Evolutionary conservation across 768 basidiomycete genomes (phyloP).

Genomic region (Fomitopsis serialis): DNA sequence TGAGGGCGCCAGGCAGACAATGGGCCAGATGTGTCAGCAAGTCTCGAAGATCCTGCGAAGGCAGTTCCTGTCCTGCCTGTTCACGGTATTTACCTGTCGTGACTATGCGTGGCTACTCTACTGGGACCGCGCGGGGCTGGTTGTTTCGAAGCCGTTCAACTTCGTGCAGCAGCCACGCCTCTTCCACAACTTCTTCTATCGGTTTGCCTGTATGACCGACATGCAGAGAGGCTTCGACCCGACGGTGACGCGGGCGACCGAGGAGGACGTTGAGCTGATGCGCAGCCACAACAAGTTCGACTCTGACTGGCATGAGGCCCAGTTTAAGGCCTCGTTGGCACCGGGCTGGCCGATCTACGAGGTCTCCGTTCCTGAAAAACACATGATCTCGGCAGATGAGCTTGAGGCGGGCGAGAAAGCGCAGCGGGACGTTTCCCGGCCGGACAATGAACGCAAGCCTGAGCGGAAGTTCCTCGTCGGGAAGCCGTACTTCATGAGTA

Average conservation of each 20-base stretch:
- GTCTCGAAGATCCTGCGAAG: neutral
- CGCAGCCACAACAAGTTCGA: neutral
- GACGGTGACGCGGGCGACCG: neutral
- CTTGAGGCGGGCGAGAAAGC: too few relatives aligned
- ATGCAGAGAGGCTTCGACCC: constrained; percentile 4
- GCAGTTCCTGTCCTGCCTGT: neutral
- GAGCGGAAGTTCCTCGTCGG: too few relatives aligned
- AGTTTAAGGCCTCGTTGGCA: neutral
- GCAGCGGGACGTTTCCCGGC: too few relatives aligned
- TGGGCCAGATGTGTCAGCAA: neutral
- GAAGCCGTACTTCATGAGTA: too few relatives aligned
- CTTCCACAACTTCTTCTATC: constrained; percentile 1
- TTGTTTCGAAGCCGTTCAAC: constrained; percentile 3
- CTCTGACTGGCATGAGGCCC: neutral
- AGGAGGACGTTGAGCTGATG: neutral
- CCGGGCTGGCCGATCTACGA: neutral
- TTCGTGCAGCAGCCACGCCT: neutral
- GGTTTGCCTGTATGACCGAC: neutral
- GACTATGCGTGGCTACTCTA: neutral
- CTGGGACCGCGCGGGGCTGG: constrained; percentile 4
- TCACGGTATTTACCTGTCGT: neutral
- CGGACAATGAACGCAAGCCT: too few relatives aligned
- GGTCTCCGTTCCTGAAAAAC: too few relatives aligned
- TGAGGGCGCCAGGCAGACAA: too few relatives aligned
- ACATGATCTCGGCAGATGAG: neutral